These are phyloP conservation scores for Populus nigra DNA, from an alignment of 345 rosid genomes.

Conservation along the genomic window DNA sequence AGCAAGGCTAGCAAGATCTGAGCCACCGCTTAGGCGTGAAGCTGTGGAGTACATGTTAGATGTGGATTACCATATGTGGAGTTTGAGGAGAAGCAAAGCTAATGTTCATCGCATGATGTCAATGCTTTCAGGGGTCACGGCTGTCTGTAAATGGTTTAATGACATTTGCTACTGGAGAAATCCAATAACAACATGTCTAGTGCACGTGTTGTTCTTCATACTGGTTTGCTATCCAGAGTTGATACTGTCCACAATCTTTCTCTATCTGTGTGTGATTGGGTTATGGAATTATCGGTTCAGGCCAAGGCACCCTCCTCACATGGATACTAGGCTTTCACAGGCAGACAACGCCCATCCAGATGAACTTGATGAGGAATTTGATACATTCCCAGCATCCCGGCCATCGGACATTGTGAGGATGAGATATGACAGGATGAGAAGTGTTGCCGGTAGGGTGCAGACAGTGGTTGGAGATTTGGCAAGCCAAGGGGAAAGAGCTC, in stretches of 20 bases:
- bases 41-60: slow-evolving; percentile 33
- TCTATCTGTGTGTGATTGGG: slow-evolving; percentile 30
- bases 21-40: slow-evolving; percentile 33
- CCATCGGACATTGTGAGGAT: slow-evolving; percentile 25
- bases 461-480: slow-evolving; percentile 33
- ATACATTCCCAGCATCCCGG: slow-evolving; percentile 18
- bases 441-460: slow-evolving; percentile 31
- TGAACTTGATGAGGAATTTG: slow-evolving; percentile 36
- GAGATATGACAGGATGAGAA: slow-evolving; percentile 34
- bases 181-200: slow-evolving; percentile 29
- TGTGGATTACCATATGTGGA: slow-evolving; percentile 29
- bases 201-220: slow-evolving; percentile 29
- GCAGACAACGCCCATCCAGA: slow-evolving; percentile 26
- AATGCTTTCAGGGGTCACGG: slow-evolving; percentile 19
- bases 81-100: slow-evolving; percentile 35
- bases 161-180: slow-evolving; percentile 36
- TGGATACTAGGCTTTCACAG: slow-evolving; percentile 26
- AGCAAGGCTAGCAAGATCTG: slow-evolving; percentile 26
- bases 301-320: slow-evolving; percentile 32
- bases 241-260: slow-evolving; percentile 30
- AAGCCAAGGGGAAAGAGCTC: slow-evolving; percentile 34
- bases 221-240: slow-evolving; percentile 36
- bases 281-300: slow-evolving; percentile 36
- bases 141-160: slow-evolving; percentile 27
- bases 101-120: slow-evolving; percentile 31